These are phyloP conservation scores for Coccomyxa subellipsoidea DNA, from an alignment of 163 green algal genomes.

Conservation along the genomic window DNA sequence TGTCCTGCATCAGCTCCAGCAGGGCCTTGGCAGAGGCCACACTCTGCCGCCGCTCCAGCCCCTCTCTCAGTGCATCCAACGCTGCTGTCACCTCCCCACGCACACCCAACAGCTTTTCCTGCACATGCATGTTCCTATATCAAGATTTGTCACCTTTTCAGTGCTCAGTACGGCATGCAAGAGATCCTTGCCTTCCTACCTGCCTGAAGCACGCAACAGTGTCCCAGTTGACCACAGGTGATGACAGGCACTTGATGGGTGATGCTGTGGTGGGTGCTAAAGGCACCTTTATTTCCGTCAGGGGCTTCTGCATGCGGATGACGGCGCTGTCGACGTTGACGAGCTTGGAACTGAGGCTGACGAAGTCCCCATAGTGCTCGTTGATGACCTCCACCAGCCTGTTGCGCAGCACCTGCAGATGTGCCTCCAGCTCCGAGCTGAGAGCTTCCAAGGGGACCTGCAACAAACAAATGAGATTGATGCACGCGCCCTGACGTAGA, in stretches of 20 bases:
- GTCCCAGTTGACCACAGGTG: too few relatives aligned
- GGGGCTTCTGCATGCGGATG: slow-evolving; percentile 75
- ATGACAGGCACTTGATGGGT: too few relatives aligned
- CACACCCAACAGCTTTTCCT: slow-evolving; percentile 43
- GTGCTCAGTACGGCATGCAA: too few relatives aligned
- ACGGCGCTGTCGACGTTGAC: slow-evolving; percentile 81
- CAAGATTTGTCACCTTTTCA: too few relatives aligned
- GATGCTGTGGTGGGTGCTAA: not conserved
- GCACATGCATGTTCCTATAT: not conserved
- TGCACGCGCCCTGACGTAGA: not conserved
- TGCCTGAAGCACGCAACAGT: too few relatives aligned
- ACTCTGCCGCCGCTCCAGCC: slow-evolving; percentile 67
- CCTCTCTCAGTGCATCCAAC: slow-evolving; percentile 65
- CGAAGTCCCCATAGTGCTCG: slow-evolving; percentile 93
- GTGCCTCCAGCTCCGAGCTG: slow-evolving; percentile 67
- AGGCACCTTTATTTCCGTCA: slow-evolving; percentile 70
- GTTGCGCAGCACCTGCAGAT: slow-evolving; percentile 68
- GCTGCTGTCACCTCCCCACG: slow-evolving; percentile 52
- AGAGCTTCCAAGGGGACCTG: slow-evolving; percentile 87
- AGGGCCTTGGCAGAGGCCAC: slow-evolving; percentile 60
- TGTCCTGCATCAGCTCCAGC: slow-evolving; percentile 87
- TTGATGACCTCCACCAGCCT: slow-evolving; percentile 92
- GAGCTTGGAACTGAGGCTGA: slow-evolving; percentile 80
- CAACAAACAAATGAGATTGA: not conserved
- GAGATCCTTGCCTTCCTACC: too few relatives aligned